Conservation (phyloP, 257 asterid genomes). For the Scutellaria galericulata region DNA sequence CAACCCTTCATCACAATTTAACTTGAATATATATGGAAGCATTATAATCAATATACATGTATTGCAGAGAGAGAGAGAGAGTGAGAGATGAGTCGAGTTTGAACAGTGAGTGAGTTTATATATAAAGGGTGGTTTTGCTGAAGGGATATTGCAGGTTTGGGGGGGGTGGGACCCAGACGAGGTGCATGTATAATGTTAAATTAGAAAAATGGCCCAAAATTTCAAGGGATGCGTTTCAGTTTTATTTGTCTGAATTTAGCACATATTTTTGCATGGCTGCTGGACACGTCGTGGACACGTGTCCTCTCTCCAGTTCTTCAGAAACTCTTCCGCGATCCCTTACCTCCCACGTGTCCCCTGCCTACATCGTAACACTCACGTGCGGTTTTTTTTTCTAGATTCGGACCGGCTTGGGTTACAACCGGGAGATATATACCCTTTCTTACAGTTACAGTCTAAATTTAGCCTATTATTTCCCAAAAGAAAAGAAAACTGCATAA, state of each 20-base stretch:
- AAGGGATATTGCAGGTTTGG: neutral
- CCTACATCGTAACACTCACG: conserved; percentile 19
- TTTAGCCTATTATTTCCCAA: too few relatives aligned
- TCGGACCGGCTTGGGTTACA: too few relatives aligned
- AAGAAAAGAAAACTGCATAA: too few relatives aligned
- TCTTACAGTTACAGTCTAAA: too few relatives aligned
- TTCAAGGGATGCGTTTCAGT: conserved; percentile 13
- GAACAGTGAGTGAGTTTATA: neutral
- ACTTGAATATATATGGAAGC: neutral
- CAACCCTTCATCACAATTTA: conserved; percentile 10
- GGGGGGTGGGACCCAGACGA: neutral
- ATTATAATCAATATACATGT: neutral
- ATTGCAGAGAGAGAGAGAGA: neutral
- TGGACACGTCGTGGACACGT: conserved; percentile 63
- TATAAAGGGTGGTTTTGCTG: neutral
- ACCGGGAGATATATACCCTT: too few relatives aligned
- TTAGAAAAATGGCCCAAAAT: conserved; percentile 1
- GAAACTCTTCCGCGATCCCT: conserved; percentile 9
- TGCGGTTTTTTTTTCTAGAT: too few relatives aligned
- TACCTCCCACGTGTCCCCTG: conserved; percentile 52
- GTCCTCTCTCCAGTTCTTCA: conserved; percentile 34
- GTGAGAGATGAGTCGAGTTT: conserved; percentile 14
- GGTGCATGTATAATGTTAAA: neutral
- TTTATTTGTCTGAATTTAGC: conserved; percentile 22
- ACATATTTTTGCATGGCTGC: conserved; percentile 39